phyloP scores from a whole-genome alignment of 2,329 filamentous ascomycete genomes.

The Fusarium chaquense region DNA sequence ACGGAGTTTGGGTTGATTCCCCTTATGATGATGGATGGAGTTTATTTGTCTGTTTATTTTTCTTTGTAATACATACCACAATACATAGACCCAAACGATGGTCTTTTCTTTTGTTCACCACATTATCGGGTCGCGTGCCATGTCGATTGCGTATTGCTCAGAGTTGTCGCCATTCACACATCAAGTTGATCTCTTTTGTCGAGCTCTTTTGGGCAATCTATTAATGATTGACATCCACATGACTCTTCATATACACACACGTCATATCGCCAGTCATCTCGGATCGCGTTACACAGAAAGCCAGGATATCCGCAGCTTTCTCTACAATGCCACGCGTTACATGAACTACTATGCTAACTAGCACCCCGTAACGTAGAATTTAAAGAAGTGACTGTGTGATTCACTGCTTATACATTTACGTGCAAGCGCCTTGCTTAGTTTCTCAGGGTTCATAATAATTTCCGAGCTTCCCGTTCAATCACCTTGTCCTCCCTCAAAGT shows the following conservation, averaged over 20 bases:
- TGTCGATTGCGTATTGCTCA: not conserved
- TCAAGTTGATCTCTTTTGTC: rapidly evolving
- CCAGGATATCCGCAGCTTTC: not conserved
- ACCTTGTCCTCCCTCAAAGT: no score
- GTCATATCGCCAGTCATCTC: not conserved
- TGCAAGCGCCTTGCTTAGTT: not conserved
- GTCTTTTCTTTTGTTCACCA: not conserved
- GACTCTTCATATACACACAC: no score
- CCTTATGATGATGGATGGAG: not conserved
- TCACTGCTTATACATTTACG: not conserved
- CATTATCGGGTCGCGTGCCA: not conserved
- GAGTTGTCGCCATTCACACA: not conserved
- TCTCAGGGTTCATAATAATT: not conserved
- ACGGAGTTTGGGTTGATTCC: conserved; percentile 2
- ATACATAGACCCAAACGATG: not conserved
- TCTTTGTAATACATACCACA: not conserved
- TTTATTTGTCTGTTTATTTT: not conserved
- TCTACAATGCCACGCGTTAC: not conserved
- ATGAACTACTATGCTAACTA: not conserved
- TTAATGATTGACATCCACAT: not conserved
- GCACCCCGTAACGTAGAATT: not conserved
- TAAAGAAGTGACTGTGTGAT: not conserved
- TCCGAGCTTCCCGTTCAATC: not conserved
- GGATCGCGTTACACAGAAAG: rapidly evolving
- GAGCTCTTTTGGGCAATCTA: not conserved